phyloP scores from a whole-genome alignment of 768 basidiomycete genomes.

The Amanita subjunquillea region DNA sequence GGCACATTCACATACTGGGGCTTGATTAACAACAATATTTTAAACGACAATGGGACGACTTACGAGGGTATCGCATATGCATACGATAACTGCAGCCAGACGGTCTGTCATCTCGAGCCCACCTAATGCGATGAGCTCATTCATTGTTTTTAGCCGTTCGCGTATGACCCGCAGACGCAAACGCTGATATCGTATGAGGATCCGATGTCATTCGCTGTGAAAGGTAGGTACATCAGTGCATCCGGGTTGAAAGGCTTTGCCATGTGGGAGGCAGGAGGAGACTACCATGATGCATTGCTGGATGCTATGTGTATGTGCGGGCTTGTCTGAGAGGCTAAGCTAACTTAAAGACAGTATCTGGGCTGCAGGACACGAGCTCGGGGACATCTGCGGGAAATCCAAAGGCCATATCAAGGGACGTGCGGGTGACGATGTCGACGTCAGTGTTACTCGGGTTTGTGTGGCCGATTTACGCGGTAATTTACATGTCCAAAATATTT shows the following conservation, averaged over 20 bases:
- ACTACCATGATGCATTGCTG: conserved; percentile 48
- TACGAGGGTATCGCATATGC: conserved; percentile 34
- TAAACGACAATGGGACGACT: conserved; percentile 32
- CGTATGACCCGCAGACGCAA: conserved; percentile 45
- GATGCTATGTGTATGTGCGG: conserved; percentile 39
- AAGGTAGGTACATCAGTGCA: conserved; percentile 48
- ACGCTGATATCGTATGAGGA: conserved; percentile 63
- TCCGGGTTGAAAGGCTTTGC: conserved; percentile 53
- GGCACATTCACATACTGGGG: conserved; percentile 60
- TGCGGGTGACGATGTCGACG: neutral
- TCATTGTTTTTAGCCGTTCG: conserved; percentile 42
- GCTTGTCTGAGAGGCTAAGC: neutral
- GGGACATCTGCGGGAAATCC: neutral
- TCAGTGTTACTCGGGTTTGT: neutral
- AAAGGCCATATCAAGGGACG: neutral
- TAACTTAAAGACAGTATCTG: conserved; percentile 2
- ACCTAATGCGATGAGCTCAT: neutral
- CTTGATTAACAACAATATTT: conserved; percentile 44
- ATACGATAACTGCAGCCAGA: conserved; percentile 65
- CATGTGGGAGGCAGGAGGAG: conserved; percentile 66
- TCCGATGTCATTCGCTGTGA: conserved; percentile 44
- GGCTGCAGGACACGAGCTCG: neutral
- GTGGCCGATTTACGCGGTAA: neutral
- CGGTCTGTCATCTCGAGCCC: conserved; percentile 30
- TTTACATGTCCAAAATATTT: no score